phyloP scores from a whole-genome alignment of 371 early-diverging fungal species.

The Apophysomyces variabilis region DNA sequence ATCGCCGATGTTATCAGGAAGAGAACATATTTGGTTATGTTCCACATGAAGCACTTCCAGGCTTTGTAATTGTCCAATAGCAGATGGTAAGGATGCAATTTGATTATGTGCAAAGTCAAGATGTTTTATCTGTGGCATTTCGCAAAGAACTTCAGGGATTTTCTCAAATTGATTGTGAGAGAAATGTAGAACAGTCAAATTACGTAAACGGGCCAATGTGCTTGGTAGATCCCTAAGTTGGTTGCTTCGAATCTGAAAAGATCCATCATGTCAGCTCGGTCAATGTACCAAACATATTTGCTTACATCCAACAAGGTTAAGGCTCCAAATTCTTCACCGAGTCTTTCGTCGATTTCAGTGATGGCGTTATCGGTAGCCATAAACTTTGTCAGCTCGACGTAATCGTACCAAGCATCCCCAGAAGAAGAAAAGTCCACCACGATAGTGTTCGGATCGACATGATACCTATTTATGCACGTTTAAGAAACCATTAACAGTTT shows the following conservation, averaged over 20 bases:
- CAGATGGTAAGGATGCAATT: conserved; percentile 34
- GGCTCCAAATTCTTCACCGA: conserved; percentile 67
- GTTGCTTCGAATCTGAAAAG: conserved; percentile 61
- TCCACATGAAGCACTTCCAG: conserved; percentile 68
- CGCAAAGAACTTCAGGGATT: conserved; percentile 50
- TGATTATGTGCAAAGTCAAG: conserved; percentile 57
- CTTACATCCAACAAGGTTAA: conserved; percentile 71
- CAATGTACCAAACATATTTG: not conserved
- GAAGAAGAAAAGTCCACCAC: conserved; percentile 59
- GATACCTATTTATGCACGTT: conserved; percentile 41
- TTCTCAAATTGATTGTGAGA: conserved; percentile 52
- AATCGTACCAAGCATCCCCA: conserved; percentile 66
- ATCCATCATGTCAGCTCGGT: not conserved
- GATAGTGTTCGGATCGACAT: conserved; percentile 59
- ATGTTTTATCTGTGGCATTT: conserved; percentile 47
- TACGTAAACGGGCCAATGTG: conserved; percentile 43
- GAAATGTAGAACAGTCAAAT: conserved; percentile 50
- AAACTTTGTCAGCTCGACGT: conserved; percentile 68
- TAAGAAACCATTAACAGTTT: not conserved
- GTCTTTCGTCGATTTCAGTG: conserved; percentile 58
- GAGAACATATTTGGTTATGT: conserved; percentile 56
- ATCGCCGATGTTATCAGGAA: conserved; percentile 56
- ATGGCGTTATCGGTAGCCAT: conserved; percentile 73
- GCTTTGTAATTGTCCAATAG: conserved; percentile 31
- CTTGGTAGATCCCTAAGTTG: conserved; percentile 53